Evolutionary conservation across 192 early-diverging fungal species (phyloP).

Genomic region (Backusella tarrabulga): DNA sequence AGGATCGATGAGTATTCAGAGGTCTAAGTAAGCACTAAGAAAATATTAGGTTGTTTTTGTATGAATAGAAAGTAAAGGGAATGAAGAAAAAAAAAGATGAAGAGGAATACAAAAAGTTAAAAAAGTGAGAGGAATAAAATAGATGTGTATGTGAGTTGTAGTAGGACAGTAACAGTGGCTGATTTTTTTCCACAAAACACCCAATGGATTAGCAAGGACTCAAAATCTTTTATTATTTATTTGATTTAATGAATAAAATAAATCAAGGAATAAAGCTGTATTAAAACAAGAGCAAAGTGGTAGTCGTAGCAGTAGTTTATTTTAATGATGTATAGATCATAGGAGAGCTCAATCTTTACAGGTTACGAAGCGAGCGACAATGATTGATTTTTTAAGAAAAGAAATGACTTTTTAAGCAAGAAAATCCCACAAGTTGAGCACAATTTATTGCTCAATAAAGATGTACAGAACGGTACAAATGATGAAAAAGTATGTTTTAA

Average conservation of each 20-base stretch:
- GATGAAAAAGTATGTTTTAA: conserved; percentile 15
- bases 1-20: background rate
- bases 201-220: background rate
- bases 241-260: background rate
- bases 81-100: background rate
- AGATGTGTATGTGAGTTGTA: background rate
- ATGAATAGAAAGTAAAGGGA: background rate
- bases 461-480: background rate
- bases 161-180: background rate
- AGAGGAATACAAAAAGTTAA: background rate
- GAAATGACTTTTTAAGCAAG: background rate
- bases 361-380: background rate
- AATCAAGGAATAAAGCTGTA: background rate
- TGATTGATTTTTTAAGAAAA: background rate
- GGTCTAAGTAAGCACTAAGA: background rate
- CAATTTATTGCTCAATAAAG: background rate
- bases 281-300: background rate
- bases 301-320: background rate
- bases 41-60: background rate
- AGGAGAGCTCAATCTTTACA: background rate
- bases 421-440: conserved; percentile 9
- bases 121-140: background rate
- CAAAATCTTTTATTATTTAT: background rate
- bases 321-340: background rate
- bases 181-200: background rate